Percentiles rank a stretch among this genome's conserved stretches.
Conservation (phyloP, 768 basidiomycete genomes). For the Xerocomellus dryophilus region DNA sequence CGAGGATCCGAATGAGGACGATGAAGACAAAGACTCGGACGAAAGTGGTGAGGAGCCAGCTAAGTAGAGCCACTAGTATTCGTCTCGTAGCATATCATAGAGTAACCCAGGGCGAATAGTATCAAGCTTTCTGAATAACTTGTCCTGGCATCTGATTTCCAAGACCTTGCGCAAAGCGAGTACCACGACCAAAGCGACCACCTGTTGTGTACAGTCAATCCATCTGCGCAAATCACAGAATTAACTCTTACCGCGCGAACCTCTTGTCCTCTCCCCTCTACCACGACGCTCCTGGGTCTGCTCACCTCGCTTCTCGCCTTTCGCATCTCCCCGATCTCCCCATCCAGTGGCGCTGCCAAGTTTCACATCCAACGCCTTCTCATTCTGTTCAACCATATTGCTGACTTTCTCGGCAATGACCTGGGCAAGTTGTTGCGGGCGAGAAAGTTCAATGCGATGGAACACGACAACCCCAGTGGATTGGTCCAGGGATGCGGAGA, state of each 20-base stretch:
- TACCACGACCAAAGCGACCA: conserved; percentile 68
- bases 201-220: conserved; percentile 36
- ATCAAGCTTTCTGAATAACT: conserved; percentile 14
- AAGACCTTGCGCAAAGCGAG: conserved; percentile 79
- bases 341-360: conserved; percentile 58
- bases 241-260: conserved; percentile 50
- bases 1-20: conserved; percentile 27
- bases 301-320: conserved; percentile 78
- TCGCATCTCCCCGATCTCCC: conserved; percentile 52
- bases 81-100: background rate
- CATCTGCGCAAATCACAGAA: background rate
- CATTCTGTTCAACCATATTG: conserved; percentile 86
- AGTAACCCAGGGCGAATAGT: background rate
- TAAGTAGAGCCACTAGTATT: conserved; percentile 1
- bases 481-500: conserved; percentile 90
- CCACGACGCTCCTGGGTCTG: conserved; percentile 76
- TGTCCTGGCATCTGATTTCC: conserved; percentile 70
- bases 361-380: conserved; percentile 83
- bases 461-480: conserved; percentile 88
- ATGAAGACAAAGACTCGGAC: conserved; percentile 16
- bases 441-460: conserved; percentile 85
- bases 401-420: conserved; percentile 85
- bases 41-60: conserved; percentile 10
- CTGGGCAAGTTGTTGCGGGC: conserved; percentile 86
- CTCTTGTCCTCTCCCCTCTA: conserved; percentile 60